These are phyloP conservation scores for Myrica gale DNA, from an alignment of 306 rosid genomes.

Conservation along the genomic window DNA sequence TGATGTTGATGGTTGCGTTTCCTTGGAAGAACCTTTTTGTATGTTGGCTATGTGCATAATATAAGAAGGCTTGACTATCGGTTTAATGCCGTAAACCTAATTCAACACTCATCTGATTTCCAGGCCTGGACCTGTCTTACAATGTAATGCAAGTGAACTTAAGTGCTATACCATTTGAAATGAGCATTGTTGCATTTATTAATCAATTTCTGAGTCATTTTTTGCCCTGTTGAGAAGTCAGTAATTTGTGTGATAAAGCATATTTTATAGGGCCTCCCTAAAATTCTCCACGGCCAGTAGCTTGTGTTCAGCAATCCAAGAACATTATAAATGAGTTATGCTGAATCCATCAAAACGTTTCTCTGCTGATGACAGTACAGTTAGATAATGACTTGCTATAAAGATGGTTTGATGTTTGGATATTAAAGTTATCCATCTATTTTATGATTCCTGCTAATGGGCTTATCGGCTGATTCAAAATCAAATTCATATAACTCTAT, in stretches of 20 bases:
- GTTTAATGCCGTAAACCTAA: not conserved
- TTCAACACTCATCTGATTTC: not conserved
- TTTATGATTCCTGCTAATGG: not conserved
- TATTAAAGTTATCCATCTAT: not conserved
- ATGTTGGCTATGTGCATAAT: not conserved
- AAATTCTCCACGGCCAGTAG: not conserved
- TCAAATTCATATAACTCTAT: not conserved
- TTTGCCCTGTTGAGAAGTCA: not conserved
- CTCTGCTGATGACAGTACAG: not conserved
- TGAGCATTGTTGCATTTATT: not conserved
- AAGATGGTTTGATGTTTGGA: not conserved
- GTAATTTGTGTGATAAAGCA: not conserved
- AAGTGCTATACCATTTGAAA: not conserved
- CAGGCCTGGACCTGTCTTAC: not conserved
- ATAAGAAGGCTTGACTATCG: not conserved
- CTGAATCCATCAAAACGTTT: not conserved
- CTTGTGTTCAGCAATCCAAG: not conserved
- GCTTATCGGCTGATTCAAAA: not conserved
- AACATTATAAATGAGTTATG: conserved; percentile 2
- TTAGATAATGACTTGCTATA: not conserved
- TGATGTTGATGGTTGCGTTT: not conserved
- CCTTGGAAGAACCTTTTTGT: not conserved
- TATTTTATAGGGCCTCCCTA: not conserved
- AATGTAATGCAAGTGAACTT: not conserved
- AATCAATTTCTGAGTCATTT: not conserved